These are phyloP conservation scores for Citeromyces matritensis DNA, from an alignment of 805 yeast species.

Conservation along the genomic window DNA sequence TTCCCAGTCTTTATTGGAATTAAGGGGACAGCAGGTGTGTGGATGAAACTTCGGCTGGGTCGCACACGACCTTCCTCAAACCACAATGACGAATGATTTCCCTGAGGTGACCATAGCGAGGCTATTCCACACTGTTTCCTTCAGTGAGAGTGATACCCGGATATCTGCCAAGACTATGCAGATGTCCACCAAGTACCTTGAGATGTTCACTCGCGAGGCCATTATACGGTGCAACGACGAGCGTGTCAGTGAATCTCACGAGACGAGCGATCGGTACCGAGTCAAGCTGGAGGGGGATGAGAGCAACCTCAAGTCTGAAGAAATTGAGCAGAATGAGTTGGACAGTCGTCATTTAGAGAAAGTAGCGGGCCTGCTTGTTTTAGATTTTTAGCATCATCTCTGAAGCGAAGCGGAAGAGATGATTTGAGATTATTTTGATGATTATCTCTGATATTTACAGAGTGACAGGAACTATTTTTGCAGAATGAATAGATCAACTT, in stretches of 20 bases:
- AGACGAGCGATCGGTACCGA: conserved; percentile 6
- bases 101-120: conserved; percentile 26
- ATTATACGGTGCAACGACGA: conserved; percentile 41
- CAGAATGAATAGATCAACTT: too few relatives aligned
- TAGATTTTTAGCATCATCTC: conserved; percentile 46
- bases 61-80: not conserved
- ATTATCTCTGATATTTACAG: too few relatives aligned
- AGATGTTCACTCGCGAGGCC: conserved; percentile 45
- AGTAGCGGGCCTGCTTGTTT: conserved; percentile 37
- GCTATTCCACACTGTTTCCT: conserved; percentile 33
- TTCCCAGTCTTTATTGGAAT: not conserved
- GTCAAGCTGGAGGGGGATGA: conserved; percentile 3
- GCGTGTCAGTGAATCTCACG: conserved; percentile 13
- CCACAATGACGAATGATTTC: not conserved
- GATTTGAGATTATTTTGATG: too few relatives aligned
- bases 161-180: conserved; percentile 32
- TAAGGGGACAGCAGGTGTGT: not conserved
- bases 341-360: conserved; percentile 41
- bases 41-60: conserved; percentile 3
- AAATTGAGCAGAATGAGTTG: conserved; percentile 9
- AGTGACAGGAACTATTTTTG: too few relatives aligned
- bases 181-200: conserved; percentile 35
- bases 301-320: conserved; percentile 6
- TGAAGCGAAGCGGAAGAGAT: too few relatives aligned
- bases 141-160: conserved; percentile 26